These are phyloP conservation scores for Epichloe scottii DNA, from an alignment of 2,329 filamentous ascomycete genomes.

Conservation along the genomic window DNA sequence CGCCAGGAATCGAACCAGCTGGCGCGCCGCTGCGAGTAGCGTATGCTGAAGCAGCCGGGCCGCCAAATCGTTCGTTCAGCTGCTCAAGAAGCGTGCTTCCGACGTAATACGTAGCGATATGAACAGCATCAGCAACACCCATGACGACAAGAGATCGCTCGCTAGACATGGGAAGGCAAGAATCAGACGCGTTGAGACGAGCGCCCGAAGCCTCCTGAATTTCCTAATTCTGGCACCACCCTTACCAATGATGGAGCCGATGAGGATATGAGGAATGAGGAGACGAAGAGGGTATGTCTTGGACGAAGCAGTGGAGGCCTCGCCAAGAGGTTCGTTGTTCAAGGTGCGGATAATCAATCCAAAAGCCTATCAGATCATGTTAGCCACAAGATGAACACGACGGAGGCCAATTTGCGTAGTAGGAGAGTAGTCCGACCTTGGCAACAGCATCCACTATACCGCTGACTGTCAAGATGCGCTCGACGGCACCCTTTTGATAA, in stretches of 20 bases:
- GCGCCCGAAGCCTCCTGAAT: conserved; percentile 97
- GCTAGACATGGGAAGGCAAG: conserved; percentile 84
- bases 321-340: conserved; percentile 87
- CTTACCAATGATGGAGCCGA: conserved; percentile 98
- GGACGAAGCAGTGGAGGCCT: conserved; percentile 80
- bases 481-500: conserved; percentile 91
- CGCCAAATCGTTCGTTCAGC: conserved; percentile 90
- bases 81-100: conserved; percentile 97
- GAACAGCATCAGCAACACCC: conserved; percentile 93
- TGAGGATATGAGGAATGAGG: conserved; percentile 90
- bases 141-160: conserved; percentile 97
- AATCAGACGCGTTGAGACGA: conserved; percentile 89
- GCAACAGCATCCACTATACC: conserved; percentile 92
- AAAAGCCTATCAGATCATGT: conserved; percentile 55
- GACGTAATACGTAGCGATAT: conserved; percentile 98
- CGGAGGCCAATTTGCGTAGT: background rate
- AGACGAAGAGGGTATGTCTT: conserved; percentile 96
- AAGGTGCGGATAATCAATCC: conserved; percentile 95
- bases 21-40: conserved; percentile 89
- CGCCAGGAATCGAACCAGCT: conserved; percentile 84
- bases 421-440: conserved; percentile 49
- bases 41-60: conserved; percentile 93
- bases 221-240: conserved; percentile 91
- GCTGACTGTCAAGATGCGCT: conserved; percentile 95
- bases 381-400: conserved; percentile 11